Percentiles rank a stretch among this genome's conserved stretches.
phyloP scores from a whole-genome alignment of 1,284 basidiomycete genomes.

The Inonotus hispidus region DNA sequence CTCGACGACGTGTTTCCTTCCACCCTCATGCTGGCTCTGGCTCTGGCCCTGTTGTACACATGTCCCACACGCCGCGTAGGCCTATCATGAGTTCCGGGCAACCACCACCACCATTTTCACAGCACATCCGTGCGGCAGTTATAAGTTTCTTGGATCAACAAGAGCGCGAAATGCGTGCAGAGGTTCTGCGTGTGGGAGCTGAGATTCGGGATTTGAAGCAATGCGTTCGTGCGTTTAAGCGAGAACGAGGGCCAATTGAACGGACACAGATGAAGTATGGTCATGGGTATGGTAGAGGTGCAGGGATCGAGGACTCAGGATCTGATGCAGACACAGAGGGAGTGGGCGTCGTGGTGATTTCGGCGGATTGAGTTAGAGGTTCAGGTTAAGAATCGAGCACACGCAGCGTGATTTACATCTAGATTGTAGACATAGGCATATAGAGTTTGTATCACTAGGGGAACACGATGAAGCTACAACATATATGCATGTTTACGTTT shows the following conservation, averaged over 20 bases:
- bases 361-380: neutral
- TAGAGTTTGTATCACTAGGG: neutral
- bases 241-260: neutral
- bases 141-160: conserved; percentile 1
- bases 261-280: neutral
- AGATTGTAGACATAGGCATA: neutral
- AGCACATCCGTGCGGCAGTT: neutral
- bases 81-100: neutral
- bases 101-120: neutral
- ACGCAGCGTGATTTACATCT: neutral
- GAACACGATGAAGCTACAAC: neutral
- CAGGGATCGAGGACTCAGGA: neutral
- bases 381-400: neutral
- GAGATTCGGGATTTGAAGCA: conserved; percentile 5
- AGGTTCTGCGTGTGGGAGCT: neutral
- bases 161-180: conserved; percentile 3
- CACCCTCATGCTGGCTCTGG: neutral
- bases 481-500: neutral
- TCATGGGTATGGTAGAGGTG: neutral
- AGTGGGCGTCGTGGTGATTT: neutral
- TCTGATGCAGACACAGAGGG: conserved; percentile 4
- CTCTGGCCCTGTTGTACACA: neutral
- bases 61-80: neutral
- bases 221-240: neutral
- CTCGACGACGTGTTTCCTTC: neutral